Conservation (phyloP, 2,329 filamentous ascomycete species). For the Colletotrichum plurivorum region DNA sequence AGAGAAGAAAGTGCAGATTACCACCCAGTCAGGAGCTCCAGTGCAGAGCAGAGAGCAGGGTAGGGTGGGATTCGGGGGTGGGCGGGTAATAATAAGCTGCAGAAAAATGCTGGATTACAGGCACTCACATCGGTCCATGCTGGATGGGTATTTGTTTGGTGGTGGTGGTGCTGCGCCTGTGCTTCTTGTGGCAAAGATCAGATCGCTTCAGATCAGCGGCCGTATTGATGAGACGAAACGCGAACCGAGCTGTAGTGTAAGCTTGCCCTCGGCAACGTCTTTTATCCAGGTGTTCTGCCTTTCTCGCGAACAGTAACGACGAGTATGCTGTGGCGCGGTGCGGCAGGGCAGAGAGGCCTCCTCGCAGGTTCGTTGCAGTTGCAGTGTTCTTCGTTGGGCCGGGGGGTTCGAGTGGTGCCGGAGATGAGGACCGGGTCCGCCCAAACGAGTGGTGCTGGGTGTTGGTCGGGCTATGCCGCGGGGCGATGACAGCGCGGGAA, state of each 20-base stretch:
- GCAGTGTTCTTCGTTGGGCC: background rate
- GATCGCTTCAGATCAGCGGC: constrained; percentile 37
- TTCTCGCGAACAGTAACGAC: background rate
- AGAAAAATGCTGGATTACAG: no score
- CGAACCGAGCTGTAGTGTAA: constrained; percentile 35
- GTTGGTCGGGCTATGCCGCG: background rate
- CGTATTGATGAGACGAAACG: constrained; percentile 37
- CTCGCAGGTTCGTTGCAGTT: background rate
- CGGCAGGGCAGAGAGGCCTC: constrained; percentile 1
- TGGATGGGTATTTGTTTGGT: constrained; percentile 3
- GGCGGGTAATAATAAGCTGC: no score
- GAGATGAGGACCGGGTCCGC: background rate
- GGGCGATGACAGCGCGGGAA: background rate
- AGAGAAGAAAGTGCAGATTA: constrained; percentile 10
- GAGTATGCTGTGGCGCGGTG: background rate
- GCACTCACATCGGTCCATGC: constrained; percentile 39
- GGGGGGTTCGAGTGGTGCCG: background rate
- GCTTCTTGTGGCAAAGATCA: constrained; percentile 34
- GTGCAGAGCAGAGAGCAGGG: no score
- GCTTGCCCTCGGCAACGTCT: background rate
- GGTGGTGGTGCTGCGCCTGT: constrained; percentile 18
- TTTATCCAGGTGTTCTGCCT: background rate
- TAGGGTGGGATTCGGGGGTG: constrained; percentile 10
- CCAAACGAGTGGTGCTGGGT: background rate
- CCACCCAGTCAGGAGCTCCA: no score